Percentiles rank a stretch among this genome's conserved stretches.
Evolutionary conservation across 2,329 filamentous ascomycete species (phyloP).

Genomic region (Phaeoacremonium minimum): DNA sequence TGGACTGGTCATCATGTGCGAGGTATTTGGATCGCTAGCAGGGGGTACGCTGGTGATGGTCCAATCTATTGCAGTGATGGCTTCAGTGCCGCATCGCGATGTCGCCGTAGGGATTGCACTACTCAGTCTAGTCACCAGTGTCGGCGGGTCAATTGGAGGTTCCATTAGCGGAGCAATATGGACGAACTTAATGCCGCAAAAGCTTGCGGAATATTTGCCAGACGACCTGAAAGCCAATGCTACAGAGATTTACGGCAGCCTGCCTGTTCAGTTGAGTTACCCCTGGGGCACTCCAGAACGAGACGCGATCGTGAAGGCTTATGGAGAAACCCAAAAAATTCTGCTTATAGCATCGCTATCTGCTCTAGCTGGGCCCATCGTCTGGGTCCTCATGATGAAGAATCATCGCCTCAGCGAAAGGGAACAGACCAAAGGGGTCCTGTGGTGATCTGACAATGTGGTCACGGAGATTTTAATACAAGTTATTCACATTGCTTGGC

Average conservation of each 20-base stretch:
- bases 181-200: slow-evolving; percentile 1
- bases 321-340: slow-evolving; percentile 4
- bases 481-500: too few species aligned
- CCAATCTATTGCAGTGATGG: slow-evolving; percentile 1
- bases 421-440: slow-evolving; percentile 2
- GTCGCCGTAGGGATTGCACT: slow-evolving; percentile 1
- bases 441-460: too few species aligned
- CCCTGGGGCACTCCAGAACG: slow-evolving; percentile 2
- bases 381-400: slow-evolving; percentile 3
- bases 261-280: slow-evolving; percentile 1
- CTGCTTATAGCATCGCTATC: slow-evolving; percentile 3
- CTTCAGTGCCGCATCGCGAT: slow-evolving; percentile 1
- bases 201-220: slow-evolving; percentile 1
- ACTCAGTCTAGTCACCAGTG: not conserved
- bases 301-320: slow-evolving; percentile 3
- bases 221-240: slow-evolving; percentile 1
- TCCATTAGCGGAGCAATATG: slow-evolving; percentile 3
- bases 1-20: slow-evolving; percentile 2
- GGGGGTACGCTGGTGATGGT: slow-evolving; percentile 1
- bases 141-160: slow-evolving; percentile 3
- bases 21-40: slow-evolving; percentile 1
- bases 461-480: too few species aligned
- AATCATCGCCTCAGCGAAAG: slow-evolving; percentile 2
- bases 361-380: not conserved
- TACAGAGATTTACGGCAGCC: not conserved